Base-by-base conservation (phyloP, 352 stramenopile genomes). In the Phytophthora pluvialis region DNA sequence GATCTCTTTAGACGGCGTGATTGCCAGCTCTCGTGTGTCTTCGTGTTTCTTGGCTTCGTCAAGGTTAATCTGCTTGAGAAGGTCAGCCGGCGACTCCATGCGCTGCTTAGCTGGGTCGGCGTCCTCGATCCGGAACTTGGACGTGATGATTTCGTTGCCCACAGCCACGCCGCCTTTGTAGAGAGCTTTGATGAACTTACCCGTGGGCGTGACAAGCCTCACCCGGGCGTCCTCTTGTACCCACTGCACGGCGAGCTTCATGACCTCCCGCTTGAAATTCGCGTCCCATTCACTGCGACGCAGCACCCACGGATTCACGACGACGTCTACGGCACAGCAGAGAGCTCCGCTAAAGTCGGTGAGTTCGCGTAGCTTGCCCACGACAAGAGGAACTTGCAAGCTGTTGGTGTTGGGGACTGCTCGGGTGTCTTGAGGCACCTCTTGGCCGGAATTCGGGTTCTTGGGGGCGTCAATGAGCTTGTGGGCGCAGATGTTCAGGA, bases 161-260 rank as follows among this genome's bases (percentile, higher is more conserved):
- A 81, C 64, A 9, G 40, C 61, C 12, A 88, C 80, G 12, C 87
- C 85, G 11, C 87, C 85, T 69, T 95, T 95, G 76, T 95, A 95
- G 7, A 66, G 66, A 16, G 80, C 90, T 72, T 95, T 95, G 72
- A 94, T 95, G 56, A 91, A 88, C 51, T 93, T 95, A 7, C 85
- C 82, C 13, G 70, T 61, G 0, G 64, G 59, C 10, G 69, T 64
- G 25, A 78, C 74, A 18, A 88, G 69, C 16, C 56, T 46, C 38
- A 89, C 61, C 3, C 74, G 64, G 3, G 81, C 77, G 44, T 95
- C 87, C 9, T 90, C 67, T 53, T 92, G 82, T 16, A 89, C 83
- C 85, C 85, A 95, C n/a, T 83, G 72, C 36, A 91, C 73, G 25
- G 87, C 85, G 16, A 95, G 70, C 46, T 90, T 90, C 60, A 94